These are phyloP conservation scores for Botryotinia globosa DNA, from an alignment of 2,329 filamentous ascomycete genomes.

Conservation along the genomic window DNA sequence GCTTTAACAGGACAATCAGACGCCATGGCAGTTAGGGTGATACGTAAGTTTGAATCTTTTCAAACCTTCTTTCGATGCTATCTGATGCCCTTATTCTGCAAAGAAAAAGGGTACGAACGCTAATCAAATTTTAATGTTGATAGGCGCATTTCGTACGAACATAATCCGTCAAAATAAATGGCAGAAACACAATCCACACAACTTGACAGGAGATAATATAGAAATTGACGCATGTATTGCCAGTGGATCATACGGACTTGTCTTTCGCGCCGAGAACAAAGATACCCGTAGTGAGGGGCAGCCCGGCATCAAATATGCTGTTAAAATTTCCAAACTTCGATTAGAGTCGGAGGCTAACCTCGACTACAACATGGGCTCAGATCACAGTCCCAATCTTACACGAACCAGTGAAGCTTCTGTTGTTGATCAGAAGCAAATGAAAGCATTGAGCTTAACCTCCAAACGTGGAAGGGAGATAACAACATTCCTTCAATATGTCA, in stretches of 20 bases:
- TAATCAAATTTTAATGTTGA: background rate
- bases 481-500: background rate
- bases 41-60: background rate
- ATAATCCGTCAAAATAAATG: conserved; percentile 12
- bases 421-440: background rate
- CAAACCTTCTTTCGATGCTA: background rate
- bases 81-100: background rate
- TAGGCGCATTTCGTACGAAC: background rate
- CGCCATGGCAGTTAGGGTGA: background rate
- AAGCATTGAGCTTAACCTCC: background rate
- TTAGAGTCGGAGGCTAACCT: background rate
- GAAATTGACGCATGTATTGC: conserved; percentile 5
- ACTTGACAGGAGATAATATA: conserved; percentile 3
- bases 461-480: conserved; percentile 5
- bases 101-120: background rate
- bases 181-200: background rate
- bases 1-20: background rate
- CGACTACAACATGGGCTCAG: background rate
- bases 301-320: background rate
- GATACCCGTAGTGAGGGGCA: background rate
- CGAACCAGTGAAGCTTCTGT: conserved; percentile 4
- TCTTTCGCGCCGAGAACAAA: conserved; percentile 7
- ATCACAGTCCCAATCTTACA: background rate
- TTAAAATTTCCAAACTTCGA: background rate
- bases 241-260: background rate